Evolutionary conservation across 2,329 filamentous ascomycete species (phyloP), one percentile per base, ranked within the genome.

Genomic region (Pestalotiopsis sp.): DNA sequence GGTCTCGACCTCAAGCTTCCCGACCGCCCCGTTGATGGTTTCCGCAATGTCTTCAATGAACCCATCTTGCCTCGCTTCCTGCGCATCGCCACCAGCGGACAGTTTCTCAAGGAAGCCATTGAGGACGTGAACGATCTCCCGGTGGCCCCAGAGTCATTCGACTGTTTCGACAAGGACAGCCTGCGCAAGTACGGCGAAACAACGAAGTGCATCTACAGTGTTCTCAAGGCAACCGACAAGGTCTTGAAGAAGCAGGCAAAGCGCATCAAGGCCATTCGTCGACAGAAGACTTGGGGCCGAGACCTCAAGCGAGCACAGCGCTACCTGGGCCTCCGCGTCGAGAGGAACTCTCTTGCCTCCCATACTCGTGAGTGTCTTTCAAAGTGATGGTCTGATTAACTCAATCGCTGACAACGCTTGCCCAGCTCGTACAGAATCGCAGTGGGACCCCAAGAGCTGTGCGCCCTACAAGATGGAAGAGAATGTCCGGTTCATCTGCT

Each of bases 401-500:
- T 9, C 17, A 52, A 9, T n/a, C 20, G 45, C 45, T 52, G n/a
- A 52, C 9, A n/a, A 2, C 9, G 9, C 7, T 52, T 23, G 23
- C 36, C 14, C 31, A 36, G 31, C 31, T 36, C 14, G 9, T 27
- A 9, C n/a, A 27, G 12, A 59, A 9, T 14, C 25, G 13, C 31
- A n/a, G 57, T 27, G 12, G 23, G 9, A 59, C 36, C 25, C 20
- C 27, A 59, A 13, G 11, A 79, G n/a, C 73, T 83, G 52, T 79
- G 82, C 0, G 79, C 83, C 84, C 0, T 85, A 84, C 69, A 69
- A 78, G 0, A 84, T 85, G 65, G 87, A 90, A 36, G 75, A 79
- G 12, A 82, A 85, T n/a, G 85, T 89, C 0, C 85, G 97, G 7
- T 92, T 98, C 73, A 84, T 97, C 69, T 90, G 88, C 70, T 84